A percentile compares a stretch with the other conserved stretches of the same genome.
Evolutionary conservation across 1,284 basidiomycete species (phyloP).

Genomic region (Athelia psychrophila): DNA sequence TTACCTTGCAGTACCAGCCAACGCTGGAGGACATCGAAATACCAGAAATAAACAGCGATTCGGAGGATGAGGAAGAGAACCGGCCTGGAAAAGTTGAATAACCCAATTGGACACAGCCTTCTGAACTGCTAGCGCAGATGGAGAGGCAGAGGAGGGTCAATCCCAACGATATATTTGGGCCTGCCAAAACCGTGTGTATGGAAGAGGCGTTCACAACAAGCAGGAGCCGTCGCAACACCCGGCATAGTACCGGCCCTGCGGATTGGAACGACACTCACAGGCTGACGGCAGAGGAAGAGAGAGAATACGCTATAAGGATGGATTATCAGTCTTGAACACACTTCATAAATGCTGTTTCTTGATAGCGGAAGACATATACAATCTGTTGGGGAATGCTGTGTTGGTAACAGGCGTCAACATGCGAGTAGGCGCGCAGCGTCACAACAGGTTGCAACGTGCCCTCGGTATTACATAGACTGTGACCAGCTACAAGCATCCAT

Average conservation of each 20-base stretch:
- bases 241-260: slow-evolving; percentile 90
- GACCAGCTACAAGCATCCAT: no score
- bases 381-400: no score
- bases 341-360: no score
- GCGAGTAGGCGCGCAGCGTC: no score
- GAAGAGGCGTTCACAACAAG: slow-evolving; percentile 77
- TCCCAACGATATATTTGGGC: slow-evolving; percentile 91
- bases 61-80: slow-evolving; percentile 89
- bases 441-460: no score
- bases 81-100: slow-evolving; percentile 68
- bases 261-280: slow-evolving; percentile 90
- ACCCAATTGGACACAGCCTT: slow-evolving; percentile 89
- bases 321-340: slow-evolving; percentile 54
- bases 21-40: slow-evolving; percentile 85
- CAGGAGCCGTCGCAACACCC: slow-evolving; percentile 78
- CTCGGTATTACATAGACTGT: no score
- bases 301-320: slow-evolving; percentile 87
- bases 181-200: slow-evolving; percentile 82
- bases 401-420: no score
- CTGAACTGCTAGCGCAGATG: slow-evolving; percentile 76
- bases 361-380: no score
- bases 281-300: slow-evolving; percentile 79
- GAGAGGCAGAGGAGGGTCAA: slow-evolving; percentile 81
- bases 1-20: no score
- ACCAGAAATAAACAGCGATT: slow-evolving; percentile 93